Percentiles rank a stretch among this genome's conserved stretches.
phyloP scores from a whole-genome alignment of 345 rosid species.

The Triadica sebifera region DNA sequence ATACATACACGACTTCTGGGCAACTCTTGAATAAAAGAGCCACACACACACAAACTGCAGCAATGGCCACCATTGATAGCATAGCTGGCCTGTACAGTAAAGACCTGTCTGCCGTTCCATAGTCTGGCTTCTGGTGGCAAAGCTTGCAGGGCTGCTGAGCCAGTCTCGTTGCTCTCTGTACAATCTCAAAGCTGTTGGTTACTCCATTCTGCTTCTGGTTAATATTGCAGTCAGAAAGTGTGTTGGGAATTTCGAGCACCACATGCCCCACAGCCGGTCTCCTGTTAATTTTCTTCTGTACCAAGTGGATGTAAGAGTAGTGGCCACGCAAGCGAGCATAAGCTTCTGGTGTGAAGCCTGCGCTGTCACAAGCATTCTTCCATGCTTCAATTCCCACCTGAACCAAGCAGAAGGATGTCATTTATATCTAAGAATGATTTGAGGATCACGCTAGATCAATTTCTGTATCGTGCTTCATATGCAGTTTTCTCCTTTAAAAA shows the following conservation, averaged over 20 bases:
- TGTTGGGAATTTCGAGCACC: slow-evolving; percentile 54
- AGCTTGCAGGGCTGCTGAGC: slow-evolving; percentile 52
- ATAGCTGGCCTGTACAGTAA: slow-evolving; percentile 86
- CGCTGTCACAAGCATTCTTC: slow-evolving; percentile 77
- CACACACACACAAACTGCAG: slow-evolving; percentile 97
- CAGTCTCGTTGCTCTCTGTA: slow-evolving; percentile 29
- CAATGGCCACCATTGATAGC: slow-evolving; percentile 94
- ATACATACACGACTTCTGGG: slow-evolving; percentile 84
- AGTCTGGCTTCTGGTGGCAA: slow-evolving; percentile 61
- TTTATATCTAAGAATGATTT: background rate
- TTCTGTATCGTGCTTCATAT: background rate
- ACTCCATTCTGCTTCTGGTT: slow-evolving; percentile 45
- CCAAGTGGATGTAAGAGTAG: slow-evolving; percentile 85
- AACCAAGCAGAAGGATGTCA: slow-evolving; percentile 7
- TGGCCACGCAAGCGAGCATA: slow-evolving; percentile 97
- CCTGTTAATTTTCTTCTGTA: slow-evolving; percentile 74
- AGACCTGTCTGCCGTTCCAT: slow-evolving; percentile 48
- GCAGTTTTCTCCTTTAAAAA: background rate
- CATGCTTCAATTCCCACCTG: slow-evolving; percentile 94
- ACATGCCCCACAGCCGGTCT: slow-evolving; percentile 50
- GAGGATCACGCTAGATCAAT: background rate
- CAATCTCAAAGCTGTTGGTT: slow-evolving; percentile 56
- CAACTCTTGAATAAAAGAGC: slow-evolving; percentile 95
- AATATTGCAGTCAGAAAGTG: slow-evolving; percentile 21
- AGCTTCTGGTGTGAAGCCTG: slow-evolving; percentile 95